These are phyloP conservation scores for Salvia rosmarinus DNA, from an alignment of 257 asterid genomes.

Conservation along the genomic window DNA sequence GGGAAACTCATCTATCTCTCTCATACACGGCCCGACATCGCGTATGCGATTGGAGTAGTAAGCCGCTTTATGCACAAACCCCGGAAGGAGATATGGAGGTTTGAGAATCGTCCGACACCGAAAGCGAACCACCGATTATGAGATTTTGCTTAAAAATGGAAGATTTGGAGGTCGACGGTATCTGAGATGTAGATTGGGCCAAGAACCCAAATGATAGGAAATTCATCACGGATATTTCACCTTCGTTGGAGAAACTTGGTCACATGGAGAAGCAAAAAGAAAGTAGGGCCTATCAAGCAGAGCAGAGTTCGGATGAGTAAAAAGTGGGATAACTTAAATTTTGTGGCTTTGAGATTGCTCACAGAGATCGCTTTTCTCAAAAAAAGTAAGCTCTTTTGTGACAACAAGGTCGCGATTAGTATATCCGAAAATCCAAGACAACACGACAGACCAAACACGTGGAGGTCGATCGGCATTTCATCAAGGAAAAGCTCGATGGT, in stretches of 20 bases:
- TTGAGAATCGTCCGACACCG: neutral
- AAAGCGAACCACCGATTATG: neutral
- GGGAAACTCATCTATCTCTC: conserved; percentile 4
- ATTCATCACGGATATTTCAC: neutral
- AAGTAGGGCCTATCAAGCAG: neutral
- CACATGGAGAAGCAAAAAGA: conserved; percentile 3
- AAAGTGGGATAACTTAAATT: neutral
- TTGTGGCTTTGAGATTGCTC: neutral
- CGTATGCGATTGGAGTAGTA: neutral
- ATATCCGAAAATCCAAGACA: neutral
- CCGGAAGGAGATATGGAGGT: neutral
- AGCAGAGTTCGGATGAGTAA: neutral
- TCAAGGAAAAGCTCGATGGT: neutral
- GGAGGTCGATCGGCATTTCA: neutral
- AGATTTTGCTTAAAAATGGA: neutral
- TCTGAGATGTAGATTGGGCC: neutral
- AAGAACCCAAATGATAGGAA: neutral
- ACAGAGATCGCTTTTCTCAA: neutral
- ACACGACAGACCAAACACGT: neutral
- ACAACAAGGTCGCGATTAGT: neutral
- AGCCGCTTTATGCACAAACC: conserved; percentile 5
- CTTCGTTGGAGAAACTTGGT: neutral
- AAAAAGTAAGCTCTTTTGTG: neutral
- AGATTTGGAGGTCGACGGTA: neutral
- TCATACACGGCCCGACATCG: neutral